Conservation (phyloP, 768 basidiomycete species). For the Boletus edulis region DNA sequence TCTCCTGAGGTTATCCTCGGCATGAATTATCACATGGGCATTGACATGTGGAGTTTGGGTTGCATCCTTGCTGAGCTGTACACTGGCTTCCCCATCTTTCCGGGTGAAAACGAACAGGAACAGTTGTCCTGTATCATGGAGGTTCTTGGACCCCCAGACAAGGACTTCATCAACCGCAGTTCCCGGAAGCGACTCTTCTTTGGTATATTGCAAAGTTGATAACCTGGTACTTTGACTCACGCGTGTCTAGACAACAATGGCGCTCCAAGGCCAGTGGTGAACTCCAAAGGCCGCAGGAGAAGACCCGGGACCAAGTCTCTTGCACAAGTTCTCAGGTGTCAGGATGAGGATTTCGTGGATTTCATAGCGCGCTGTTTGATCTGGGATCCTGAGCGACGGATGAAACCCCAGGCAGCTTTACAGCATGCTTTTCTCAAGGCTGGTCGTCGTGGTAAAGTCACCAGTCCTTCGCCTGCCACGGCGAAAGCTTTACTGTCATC, state of each 20-base stretch:
- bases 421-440: slow-evolving; percentile 86
- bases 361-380: slow-evolving; percentile 96
- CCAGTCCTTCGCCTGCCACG: slow-evolving; percentile 41
- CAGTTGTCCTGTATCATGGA: slow-evolving; percentile 99
- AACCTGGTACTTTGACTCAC: slow-evolving; percentile 2
- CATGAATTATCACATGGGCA: slow-evolving; percentile 99
- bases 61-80: slow-evolving; percentile 97
- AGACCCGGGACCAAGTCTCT: slow-evolving; percentile 91
- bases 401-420: slow-evolving; percentile 91
- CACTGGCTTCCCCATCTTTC: slow-evolving; percentile 98
- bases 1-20: slow-evolving; percentile 99
- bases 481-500: slow-evolving; percentile 59
- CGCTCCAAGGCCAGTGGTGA: slow-evolving; percentile 89
- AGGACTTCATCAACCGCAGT: slow-evolving; percentile 91
- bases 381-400: slow-evolving; percentile 95
- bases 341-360: slow-evolving; percentile 95
- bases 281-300: slow-evolving; percentile 92
- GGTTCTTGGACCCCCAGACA: slow-evolving; percentile 93
- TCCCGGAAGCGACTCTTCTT: slow-evolving; percentile 95
- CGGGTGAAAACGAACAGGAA: slow-evolving; percentile 98
- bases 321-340: slow-evolving; percentile 83
- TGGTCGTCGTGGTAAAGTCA: slow-evolving; percentile 53
- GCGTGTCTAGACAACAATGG: slow-evolving; percentile 76
- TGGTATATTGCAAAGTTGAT: slow-evolving; percentile 49
- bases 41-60: slow-evolving; percentile 99